phyloP scores from a whole-genome alignment of 2,329 filamentous ascomycete genomes.

The Fusarium vanettenii region DNA sequence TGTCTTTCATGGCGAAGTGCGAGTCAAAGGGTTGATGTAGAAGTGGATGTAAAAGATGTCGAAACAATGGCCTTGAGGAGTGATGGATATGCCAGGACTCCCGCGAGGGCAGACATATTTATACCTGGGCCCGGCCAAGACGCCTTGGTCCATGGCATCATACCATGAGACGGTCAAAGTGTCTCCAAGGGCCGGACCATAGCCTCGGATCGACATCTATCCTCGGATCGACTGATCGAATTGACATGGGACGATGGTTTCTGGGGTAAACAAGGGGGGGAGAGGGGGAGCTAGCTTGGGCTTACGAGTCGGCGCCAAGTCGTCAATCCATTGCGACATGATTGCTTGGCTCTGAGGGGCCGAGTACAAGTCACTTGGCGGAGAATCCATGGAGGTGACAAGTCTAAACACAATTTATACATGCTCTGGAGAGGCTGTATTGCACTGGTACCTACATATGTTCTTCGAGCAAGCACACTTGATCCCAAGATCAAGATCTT shows the following conservation, averaged over 20 bases:
- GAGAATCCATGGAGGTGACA: not conserved
- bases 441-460: not conserved
- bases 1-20: not conserved
- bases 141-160: not conserved
- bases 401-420: not conserved
- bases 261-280: not conserved
- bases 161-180: not conserved
- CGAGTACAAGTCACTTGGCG: not conserved
- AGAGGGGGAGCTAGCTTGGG: not conserved
- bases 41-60: not conserved
- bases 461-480: not conserved
- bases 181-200: not conserved
- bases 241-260: not conserved
- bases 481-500: not conserved
- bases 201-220: not conserved
- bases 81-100: not conserved
- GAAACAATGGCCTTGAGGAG: not conserved
- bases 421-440: not conserved
- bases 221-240: not conserved
- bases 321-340: not conserved
- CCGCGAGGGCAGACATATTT: not conserved
- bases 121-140: not conserved
- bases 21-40: not conserved
- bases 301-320: not conserved
- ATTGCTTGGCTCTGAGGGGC: not conserved